Evolutionary conservation across 805 yeast genomes (phyloP).

Genomic region (Candida orba): DNA sequence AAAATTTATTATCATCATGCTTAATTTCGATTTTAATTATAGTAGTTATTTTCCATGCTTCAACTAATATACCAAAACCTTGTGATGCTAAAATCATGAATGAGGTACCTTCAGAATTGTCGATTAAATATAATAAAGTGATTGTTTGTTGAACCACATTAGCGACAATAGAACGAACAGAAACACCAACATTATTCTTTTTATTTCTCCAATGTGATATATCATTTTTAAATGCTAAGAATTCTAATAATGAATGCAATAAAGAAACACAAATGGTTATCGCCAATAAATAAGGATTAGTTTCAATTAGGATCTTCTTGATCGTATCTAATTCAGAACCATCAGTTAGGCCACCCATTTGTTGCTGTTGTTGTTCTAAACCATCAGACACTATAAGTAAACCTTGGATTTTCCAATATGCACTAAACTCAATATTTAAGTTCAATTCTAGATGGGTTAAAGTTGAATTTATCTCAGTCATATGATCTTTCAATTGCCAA

Average conservation of each 20-base stretch:
- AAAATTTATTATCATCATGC: conserved; percentile 13
- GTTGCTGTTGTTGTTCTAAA: conserved; percentile 25
- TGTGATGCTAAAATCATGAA: conserved; percentile 30
- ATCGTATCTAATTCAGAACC: conserved; percentile 30
- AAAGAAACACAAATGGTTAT: conserved; percentile 28
- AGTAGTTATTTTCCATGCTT: conserved; percentile 37
- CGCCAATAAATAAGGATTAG: conserved; percentile 29
- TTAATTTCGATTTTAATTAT: conserved; percentile 25
- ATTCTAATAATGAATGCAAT: conserved; percentile 31
- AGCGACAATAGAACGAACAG: conserved; percentile 32
- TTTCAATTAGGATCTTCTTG: conserved; percentile 30
- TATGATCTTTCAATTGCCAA: conserved; percentile 32
- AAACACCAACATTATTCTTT: conserved; percentile 33
- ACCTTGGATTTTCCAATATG: conserved; percentile 27
- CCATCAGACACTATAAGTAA: conserved; percentile 24
- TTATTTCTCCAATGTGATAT: conserved; percentile 34
- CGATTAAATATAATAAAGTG: conserved; percentile 31
- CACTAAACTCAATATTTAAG: conserved; percentile 22
- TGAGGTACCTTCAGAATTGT: conserved; percentile 33
- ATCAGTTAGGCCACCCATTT: conserved; percentile 16
- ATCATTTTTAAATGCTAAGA: conserved; percentile 35
- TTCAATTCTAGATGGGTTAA: neutral
- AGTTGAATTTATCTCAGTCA: conserved; percentile 26
- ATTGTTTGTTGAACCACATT: conserved; percentile 33
- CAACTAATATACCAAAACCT: conserved; percentile 32